Base-by-base conservation (phyloP, 1,284 basidiomycete species). In the Megacollybia platyphylla region DNA sequence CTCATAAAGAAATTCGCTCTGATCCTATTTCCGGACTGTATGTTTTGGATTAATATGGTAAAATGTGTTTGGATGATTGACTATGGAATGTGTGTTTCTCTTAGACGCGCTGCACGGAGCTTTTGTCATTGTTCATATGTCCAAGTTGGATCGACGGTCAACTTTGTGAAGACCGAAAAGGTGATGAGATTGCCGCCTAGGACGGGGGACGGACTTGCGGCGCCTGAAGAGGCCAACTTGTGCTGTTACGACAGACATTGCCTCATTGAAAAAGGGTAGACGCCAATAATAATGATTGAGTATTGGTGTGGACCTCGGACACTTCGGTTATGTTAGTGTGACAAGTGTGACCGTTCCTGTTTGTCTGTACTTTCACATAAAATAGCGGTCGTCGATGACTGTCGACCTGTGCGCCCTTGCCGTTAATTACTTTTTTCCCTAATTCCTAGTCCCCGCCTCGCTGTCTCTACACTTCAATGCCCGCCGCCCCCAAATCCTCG, bases 401-500 rank as follows among this genome's bases (percentile, higher is more conserved):
- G 31, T 34, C 31, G 15, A 11, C 31, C 31, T 34, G 31, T 37
- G 36, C 20, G 20, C 20, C 38, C 41, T 42, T 13, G 28, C 35
- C 43, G 42, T 43, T 32, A 36, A 24, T 38, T 34, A 28, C 35
- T 38, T 7, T 28, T 20, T 17, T 17, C 35, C 18, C 17, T 36
- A 41, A 39, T 26, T 31, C 30, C 38, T 44, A 41, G 32, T 45
- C 45, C 32, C 39, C 42, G 7, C 55, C 60, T 40, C 11, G 8
- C 5, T 17, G 4, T 34, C 57, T 59, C 52, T 49, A 47, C 29
- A 44, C 42, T 18, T 11, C 57, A 48, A 60, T 70, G 61, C 64
- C 67, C 27, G 50, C 55, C 38, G 52, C 58, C 3, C 51, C 59
- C 37, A 62, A 64, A 56, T 56, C 63, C 36, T 3, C 10, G n/a